Base-by-base conservation (phyloP, 192 early-diverging fungal species). In the Coemansia sp. region DNA sequence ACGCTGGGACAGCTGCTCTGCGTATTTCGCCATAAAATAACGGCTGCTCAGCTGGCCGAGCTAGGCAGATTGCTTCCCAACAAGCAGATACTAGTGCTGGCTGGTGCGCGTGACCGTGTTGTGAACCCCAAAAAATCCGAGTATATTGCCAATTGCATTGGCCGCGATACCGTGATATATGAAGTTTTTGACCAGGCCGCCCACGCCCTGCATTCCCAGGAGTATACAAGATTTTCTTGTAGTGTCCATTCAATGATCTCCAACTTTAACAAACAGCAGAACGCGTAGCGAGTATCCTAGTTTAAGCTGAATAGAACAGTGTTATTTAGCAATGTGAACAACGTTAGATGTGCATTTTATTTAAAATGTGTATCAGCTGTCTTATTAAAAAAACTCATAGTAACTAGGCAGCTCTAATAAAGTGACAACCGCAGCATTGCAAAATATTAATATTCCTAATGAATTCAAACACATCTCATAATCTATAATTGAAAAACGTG, bases 1-100 rank as follows among this genome's bases (percentile, higher is more conserved):
- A 70, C 79, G 32, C 10, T 84, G 3, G 70, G 67, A 16, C 81
- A 84, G 50, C 64, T 78, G 26, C 63, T 70, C 5, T 39, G 48
- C 1, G 76, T 84, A 7, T 72, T 77, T 58, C 67, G 81, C 52
- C 81, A 84, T 50, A 70, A 69, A 47, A 70, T 78, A 23, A 64
- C 71, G 23, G 65, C 75, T 0, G 63, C 75, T 19, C 52, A 66
- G 19, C 69, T 83, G 56, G 52, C 63, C 48, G 8, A 52, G 5
- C 45, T 78, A 19, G 76, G 81, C 9, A 65, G 60, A 2, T 16
- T 61, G 56, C 23, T 78, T 40, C 76, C 81, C 0, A 65, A 74
- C 5, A 78, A 70, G 47, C 75, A 72, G 32, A 78, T 84, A 44
- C 59, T 84, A 7, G 65, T 84, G 43, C 41, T 75, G 1, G 75